Base-by-base conservation (phyloP, 2,329 filamentous ascomycete genomes). In the Clonostachys sp. region DNA sequence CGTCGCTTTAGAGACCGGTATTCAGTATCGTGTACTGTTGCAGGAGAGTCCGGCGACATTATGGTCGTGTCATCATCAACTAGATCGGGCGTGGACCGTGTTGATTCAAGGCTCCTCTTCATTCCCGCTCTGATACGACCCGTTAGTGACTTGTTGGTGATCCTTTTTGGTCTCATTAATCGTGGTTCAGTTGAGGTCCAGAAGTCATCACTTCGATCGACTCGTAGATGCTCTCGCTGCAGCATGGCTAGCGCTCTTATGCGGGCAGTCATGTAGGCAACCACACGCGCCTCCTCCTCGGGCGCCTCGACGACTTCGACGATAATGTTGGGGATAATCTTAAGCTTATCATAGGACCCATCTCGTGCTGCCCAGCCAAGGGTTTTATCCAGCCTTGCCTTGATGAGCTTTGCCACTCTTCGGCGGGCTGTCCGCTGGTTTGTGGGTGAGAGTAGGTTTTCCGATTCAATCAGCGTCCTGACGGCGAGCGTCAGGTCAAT, bases 361-460 rank as follows among this genome's bases (percentile, higher is more conserved):
- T 73, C 70, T 13, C 63, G 58, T n/a, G 66, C 64, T 1, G 70
- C 67, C 70, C 70, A 73, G 17, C 51, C 57, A n/a, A 68, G 44
- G 45, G 66, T 71, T 36, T 55, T 56, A 24, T 62, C 59, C 2
- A 73, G 48, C 13, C 61, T 58, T 42, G 57, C 63, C 42, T 64
- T 64, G 45, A 73, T 64, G 24, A 64, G 53, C 0, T 36, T 42
- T 0, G 66, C 54, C 5, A 62, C 60, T 16, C 42, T 35, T 42
- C 45, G 5, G 18, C 40, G 42, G 30, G 17, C 16, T 33, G 20
- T 10, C 36, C 40, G n/a, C 30, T 49, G 41, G 10, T 36, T 45
- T 7, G 12, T 14, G 12, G 18, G 9, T 42, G 63, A 68, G 10
- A 54, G 50, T 12, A 58, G 56, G 13, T 62, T 55, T n/a, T 61